These are phyloP conservation scores for Pseudogymnoascus sp. DNA, from an alignment of 2,329 filamentous ascomycete genomes.

Conservation along the genomic window DNA sequence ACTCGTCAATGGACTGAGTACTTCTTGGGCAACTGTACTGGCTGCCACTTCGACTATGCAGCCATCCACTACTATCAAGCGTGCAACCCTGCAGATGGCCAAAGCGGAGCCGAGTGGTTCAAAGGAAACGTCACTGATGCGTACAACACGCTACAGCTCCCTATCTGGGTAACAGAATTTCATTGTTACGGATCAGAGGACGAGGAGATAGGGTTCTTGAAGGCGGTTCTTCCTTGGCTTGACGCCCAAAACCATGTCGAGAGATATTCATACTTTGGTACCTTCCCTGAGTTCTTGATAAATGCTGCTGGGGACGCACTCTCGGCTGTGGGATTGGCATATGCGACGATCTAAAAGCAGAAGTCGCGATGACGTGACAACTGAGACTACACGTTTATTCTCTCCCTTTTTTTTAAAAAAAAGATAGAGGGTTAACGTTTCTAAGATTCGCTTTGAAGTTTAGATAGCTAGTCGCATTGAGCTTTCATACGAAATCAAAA, in stretches of 20 bases:
- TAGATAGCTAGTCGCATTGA: neutral
- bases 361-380: neutral
- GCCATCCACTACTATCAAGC: constrained; percentile 40
- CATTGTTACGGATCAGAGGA: constrained; percentile 27
- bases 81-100: constrained; percentile 21
- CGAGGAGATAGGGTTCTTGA: constrained; percentile 32
- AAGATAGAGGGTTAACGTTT: neutral
- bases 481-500: neutral
- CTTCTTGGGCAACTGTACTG: constrained; percentile 35
- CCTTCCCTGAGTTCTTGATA: constrained; percentile 27
- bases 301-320: constrained; percentile 15
- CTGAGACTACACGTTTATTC: neutral
- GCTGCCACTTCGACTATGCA: constrained; percentile 37
- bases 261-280: constrained; percentile 33
- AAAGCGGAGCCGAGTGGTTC: constrained; percentile 32
- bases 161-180: constrained; percentile 40
- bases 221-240: constrained; percentile 36
- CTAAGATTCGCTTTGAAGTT: neutral
- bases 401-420: no score
- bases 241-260: constrained; percentile 33
- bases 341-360: constrained; percentile 12
- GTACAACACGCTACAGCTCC: constrained; percentile 28
- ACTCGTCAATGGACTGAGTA: constrained; percentile 35
- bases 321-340: constrained; percentile 13
- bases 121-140: constrained; percentile 35